Conservation (phyloP, 139 green algal genomes). For the Chlamydomonas sp. region DNA sequence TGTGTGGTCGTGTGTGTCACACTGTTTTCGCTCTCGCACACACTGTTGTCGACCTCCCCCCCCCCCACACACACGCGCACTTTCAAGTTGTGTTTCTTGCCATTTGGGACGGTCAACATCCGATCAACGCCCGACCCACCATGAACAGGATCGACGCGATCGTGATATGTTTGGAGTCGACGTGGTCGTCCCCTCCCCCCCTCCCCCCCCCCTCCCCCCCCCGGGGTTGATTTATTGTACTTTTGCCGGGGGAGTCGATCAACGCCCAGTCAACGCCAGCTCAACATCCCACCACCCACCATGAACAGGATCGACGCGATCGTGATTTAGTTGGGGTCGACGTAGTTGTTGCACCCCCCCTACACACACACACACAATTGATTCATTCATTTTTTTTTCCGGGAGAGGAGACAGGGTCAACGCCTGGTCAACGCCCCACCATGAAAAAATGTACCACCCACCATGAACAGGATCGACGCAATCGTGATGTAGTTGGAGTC, state of each 20-base stretch:
- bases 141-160: slow-evolving; percentile 75
- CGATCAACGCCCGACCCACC: too few species aligned
- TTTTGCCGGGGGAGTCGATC: too few species aligned
- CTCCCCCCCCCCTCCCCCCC: too few species aligned
- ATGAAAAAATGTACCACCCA: slow-evolving; percentile 1
- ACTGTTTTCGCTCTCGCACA: too few species aligned
- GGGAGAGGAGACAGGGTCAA: neutral
- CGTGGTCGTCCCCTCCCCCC: slow-evolving; percentile 5
- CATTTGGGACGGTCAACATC: neutral
- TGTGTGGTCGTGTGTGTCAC: too few species aligned
- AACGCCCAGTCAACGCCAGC: too few species aligned
- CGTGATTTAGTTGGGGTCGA: slow-evolving; percentile 40
- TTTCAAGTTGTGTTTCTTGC: neutral
- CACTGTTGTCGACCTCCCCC: too few species aligned
- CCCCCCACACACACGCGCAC: too few species aligned
- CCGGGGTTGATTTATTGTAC: too few species aligned
- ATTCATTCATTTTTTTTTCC: neutral
- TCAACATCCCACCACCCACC: too few species aligned
- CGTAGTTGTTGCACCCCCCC: slow-evolving; percentile 6
- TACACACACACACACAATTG: too few species aligned
- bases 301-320: slow-evolving; percentile 75
- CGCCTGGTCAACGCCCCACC: slow-evolving; percentile 3
- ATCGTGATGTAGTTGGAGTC: slow-evolving; percentile 53
- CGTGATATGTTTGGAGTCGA: slow-evolving; percentile 39
- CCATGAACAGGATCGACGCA: slow-evolving; percentile 68